phyloP scores from a whole-genome alignment of 345 rosid species.

The Lepidium sativum region DNA sequence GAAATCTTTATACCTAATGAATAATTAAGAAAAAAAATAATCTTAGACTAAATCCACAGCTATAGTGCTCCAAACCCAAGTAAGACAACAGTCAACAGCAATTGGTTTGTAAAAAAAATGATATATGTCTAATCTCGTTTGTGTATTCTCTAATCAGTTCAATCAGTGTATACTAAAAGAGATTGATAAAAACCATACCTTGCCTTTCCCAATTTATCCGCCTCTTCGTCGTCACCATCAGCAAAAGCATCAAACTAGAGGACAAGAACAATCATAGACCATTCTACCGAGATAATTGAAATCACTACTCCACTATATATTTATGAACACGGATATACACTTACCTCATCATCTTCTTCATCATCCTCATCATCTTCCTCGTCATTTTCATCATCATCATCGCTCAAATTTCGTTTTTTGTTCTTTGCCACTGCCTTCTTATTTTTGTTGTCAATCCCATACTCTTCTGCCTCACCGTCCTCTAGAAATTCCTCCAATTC shows the following conservation, averaged over 20 bases:
- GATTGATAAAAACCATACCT: slow-evolving; percentile 32
- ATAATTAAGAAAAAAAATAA: background rate
- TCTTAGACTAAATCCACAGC: background rate
- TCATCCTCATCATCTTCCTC: slow-evolving; percentile 18
- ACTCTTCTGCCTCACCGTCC: slow-evolving; percentile 73
- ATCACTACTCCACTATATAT: background rate
- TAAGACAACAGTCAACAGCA: background rate
- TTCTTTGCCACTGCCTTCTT: slow-evolving; percentile 32
- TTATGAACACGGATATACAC: background rate
- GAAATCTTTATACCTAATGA: slow-evolving; percentile 70
- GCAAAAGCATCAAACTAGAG: slow-evolving; percentile 48
- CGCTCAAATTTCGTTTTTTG: slow-evolving; percentile 26
- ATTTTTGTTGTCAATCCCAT: slow-evolving; percentile 39
- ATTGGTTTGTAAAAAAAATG: background rate
- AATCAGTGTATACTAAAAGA: background rate
- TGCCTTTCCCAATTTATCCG: slow-evolving; percentile 30
- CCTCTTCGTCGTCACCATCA: slow-evolving; percentile 35
- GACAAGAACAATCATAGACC: slow-evolving; percentile 1
- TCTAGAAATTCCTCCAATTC: slow-evolving; percentile 65
- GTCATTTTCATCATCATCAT: slow-evolving; percentile 31
- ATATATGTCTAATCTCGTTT: background rate
- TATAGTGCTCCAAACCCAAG: background rate
- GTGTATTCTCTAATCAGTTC: background rate
- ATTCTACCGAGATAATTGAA: background rate
- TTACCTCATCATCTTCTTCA: slow-evolving; percentile 25